Conservation (phyloP, 2,329 filamentous ascomycete species). For the Cladosporium sp. region DNA sequence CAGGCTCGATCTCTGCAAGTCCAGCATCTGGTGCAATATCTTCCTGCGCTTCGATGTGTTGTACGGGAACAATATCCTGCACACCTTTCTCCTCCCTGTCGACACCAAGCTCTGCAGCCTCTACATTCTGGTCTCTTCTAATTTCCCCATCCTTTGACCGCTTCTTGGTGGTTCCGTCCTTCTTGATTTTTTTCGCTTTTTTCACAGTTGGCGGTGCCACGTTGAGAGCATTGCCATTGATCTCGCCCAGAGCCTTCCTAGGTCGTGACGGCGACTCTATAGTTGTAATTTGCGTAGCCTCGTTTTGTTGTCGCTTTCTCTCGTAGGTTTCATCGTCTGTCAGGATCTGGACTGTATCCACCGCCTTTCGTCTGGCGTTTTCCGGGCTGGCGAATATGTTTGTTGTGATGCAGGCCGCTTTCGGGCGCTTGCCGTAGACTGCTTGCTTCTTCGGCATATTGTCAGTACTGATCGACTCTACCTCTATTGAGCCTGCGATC, state of each 20-base stretch:
- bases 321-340: background rate
- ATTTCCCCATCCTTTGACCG: conserved; percentile 8
- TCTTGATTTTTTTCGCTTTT: conserved; percentile 11
- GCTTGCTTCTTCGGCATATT: conserved; percentile 31
- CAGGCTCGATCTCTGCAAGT: background rate
- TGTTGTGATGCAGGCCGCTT: conserved; percentile 24
- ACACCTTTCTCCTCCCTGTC: background rate
- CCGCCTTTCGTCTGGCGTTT: conserved; percentile 13
- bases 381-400: conserved; percentile 25
- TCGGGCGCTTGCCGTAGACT: conserved; percentile 38
- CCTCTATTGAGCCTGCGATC: background rate
- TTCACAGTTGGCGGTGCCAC: conserved; percentile 11
- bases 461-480: background rate
- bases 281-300: background rate
- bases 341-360: background rate
- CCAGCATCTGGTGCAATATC: background rate
- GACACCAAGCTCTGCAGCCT: background rate
- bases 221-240: conserved; percentile 19
- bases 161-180: conserved; percentile 9
- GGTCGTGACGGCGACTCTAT: conserved; percentile 4
- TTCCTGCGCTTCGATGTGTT: background rate
- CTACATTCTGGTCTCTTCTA: background rate
- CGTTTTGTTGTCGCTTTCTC: background rate
- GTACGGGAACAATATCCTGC: background rate
- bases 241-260: conserved; percentile 21